These are phyloP conservation scores for Ceratocystis huliohia DNA, from an alignment of 2,329 filamentous ascomycete species.

Conservation along the genomic window DNA sequence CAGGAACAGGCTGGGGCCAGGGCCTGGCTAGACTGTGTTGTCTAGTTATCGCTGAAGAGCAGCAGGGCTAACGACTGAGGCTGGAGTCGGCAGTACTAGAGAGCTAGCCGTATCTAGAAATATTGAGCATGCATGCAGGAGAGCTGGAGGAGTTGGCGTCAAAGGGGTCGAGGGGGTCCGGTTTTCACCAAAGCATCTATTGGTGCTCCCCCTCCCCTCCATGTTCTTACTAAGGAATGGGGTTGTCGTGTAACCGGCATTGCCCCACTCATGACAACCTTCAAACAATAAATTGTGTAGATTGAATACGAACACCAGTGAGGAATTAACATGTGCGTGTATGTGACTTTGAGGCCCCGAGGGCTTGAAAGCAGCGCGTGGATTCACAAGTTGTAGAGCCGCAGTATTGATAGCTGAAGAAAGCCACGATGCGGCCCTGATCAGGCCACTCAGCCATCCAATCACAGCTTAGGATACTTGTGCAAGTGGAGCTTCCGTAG, in stretches of 20 bases:
- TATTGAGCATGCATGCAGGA: too few relatives aligned
- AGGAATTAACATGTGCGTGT: background rate
- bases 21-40: background rate
- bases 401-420: too few relatives aligned
- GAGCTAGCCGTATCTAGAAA: background rate
- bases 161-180: background rate
- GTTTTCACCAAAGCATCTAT: slow-evolving; percentile 3
- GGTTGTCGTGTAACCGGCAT: background rate
- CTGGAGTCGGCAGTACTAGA: too few relatives aligned
- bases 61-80: too few relatives aligned
- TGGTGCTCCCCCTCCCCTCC: background rate
- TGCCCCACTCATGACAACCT: slow-evolving; percentile 1
- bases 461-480: too few relatives aligned
- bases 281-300: background rate
- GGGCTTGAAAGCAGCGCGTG: background rate
- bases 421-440: too few relatives aligned
- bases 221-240: background rate
- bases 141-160: background rate
- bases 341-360: background rate
- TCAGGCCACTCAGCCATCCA: too few relatives aligned
- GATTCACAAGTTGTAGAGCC: too few relatives aligned
- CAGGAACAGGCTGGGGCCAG: background rate
- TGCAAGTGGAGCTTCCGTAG: too few relatives aligned
- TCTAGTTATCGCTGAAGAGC: background rate
- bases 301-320: background rate